Percentiles rank a stretch among this genome's conserved stretches.
Evolutionary conservation across 495 filamentous ascomycete genomes (phyloP).

Genomic region (Cairneyella variabilis): DNA sequence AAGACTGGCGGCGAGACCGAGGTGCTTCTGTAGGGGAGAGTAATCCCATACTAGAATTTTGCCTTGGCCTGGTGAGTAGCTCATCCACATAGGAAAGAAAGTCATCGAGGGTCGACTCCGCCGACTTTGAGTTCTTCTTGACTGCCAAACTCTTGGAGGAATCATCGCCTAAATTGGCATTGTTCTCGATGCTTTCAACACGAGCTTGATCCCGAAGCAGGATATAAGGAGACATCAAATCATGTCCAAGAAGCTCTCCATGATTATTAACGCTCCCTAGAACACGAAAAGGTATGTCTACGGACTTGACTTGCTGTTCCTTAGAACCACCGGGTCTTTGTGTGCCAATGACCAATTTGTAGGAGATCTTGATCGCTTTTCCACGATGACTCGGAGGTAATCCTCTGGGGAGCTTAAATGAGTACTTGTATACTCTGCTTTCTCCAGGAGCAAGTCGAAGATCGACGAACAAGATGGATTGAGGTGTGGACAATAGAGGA

Average conservation of each 20-base stretch:
- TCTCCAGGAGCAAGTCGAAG: slow-evolving; percentile 83
- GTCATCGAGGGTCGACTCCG: slow-evolving; percentile 41
- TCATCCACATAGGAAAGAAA: slow-evolving; percentile 78
- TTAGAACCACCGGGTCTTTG: slow-evolving; percentile 74
- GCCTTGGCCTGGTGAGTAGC: slow-evolving; percentile 61
- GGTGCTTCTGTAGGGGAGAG: slow-evolving; percentile 61
- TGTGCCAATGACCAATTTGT: slow-evolving; percentile 88
- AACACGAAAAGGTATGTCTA: slow-evolving; percentile 92
- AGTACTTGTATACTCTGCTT: slow-evolving; percentile 80
- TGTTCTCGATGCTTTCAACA: slow-evolving; percentile 47
- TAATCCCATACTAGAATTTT: slow-evolving; percentile 54
- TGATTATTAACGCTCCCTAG: slow-evolving; percentile 78
- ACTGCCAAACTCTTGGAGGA: slow-evolving; percentile 11
- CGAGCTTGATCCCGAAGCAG: slow-evolving; percentile 80
- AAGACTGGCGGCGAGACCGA: slow-evolving; percentile 49
- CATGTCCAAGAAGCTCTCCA: slow-evolving; percentile 64
- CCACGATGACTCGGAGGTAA: slow-evolving; percentile 88
- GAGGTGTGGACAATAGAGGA: slow-evolving; percentile 89
- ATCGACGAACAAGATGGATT: slow-evolving; percentile 95
- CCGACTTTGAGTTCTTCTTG: slow-evolving; percentile 29
- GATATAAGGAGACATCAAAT: slow-evolving; percentile 91
- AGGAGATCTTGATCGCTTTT: slow-evolving; percentile 89
- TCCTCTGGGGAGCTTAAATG: slow-evolving; percentile 78
- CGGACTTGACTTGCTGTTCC: slow-evolving; percentile 82
- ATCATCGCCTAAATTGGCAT: slow-evolving; percentile 9